Conservation (phyloP, 2,329 filamentous ascomycete species). For the Hypomyces rosellus region DNA sequence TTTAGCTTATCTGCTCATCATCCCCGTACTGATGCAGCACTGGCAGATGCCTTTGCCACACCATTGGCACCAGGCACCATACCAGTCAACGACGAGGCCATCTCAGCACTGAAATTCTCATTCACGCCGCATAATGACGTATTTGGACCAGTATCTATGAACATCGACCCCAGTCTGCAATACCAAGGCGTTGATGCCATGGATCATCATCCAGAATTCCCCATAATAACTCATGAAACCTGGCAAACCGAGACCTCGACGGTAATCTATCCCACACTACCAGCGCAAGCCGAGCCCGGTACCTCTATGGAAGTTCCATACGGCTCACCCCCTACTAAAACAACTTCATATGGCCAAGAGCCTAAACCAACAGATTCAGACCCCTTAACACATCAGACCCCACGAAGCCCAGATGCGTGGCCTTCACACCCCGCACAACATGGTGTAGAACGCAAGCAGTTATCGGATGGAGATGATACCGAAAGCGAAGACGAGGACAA, state of each 20-base stretch:
- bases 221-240: background rate
- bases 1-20: background rate
- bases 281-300: background rate
- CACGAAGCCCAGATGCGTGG: too few species aligned
- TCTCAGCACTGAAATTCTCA: too few species aligned
- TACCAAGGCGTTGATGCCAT: conserved; percentile 2
- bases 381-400: too few species aligned
- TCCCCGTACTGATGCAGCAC: too few species aligned
- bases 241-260: conserved; percentile 2
- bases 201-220: background rate
- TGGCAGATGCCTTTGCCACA: too few species aligned
- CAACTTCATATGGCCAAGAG: background rate
- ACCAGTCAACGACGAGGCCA: too few species aligned
- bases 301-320: background rate
- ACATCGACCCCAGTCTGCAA: conserved; percentile 15
- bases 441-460: background rate
- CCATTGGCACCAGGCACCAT: too few species aligned
- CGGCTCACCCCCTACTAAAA: conserved; percentile 4
- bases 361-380: too few species aligned
- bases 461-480: background rate
- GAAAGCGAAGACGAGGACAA: background rate
- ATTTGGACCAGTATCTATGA: background rate
- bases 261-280: conserved; percentile 1
- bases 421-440: background rate
- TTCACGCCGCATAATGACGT: too few species aligned